These are phyloP conservation scores for Magnolia officinalis DNA, from an alignment of 164 flowering plant genomes.

Conservation along the genomic window DNA sequence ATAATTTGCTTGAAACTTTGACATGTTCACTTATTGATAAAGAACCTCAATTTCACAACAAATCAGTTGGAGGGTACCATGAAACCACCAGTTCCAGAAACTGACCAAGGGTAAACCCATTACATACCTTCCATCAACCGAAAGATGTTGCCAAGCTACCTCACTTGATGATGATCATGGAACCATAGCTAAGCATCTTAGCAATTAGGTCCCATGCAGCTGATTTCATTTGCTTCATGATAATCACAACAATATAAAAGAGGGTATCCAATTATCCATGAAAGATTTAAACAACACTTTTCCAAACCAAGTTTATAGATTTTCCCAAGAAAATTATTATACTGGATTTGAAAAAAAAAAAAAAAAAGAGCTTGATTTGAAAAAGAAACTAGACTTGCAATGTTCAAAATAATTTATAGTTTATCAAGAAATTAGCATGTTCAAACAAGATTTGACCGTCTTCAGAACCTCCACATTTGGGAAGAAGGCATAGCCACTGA, in stretches of 20 bases:
- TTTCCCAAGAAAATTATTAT: not conserved
- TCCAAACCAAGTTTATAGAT: not conserved
- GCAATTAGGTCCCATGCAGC: not conserved
- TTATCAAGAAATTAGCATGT: not conserved
- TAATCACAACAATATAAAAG: not conserved
- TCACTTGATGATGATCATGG: not conserved
- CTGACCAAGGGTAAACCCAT: not conserved
- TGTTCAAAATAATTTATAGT: not conserved
- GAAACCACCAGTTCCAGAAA: not conserved
- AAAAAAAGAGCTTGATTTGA: not conserved
- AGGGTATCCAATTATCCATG: not conserved
- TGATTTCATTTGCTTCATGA: slow-evolving; percentile 1
- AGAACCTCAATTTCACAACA: no score
- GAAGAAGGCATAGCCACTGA: not conserved
- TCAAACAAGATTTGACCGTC: not conserved
- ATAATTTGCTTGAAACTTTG: no score
- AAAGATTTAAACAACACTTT: not conserved
- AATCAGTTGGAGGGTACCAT: no score
- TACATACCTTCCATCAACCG: not conserved
- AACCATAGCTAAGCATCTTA: not conserved
- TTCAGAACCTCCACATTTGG: not conserved
- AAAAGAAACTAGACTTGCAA: no score
- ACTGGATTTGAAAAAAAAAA: not conserved
- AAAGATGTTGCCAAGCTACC: not conserved
- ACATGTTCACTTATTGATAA: no score